A percentile compares a stretch with the other conserved stretches of the same genome.
These are phyloP conservation scores for Ogataea philodendri DNA, from an alignment of 805 yeast species.

Conservation along the genomic window DNA sequence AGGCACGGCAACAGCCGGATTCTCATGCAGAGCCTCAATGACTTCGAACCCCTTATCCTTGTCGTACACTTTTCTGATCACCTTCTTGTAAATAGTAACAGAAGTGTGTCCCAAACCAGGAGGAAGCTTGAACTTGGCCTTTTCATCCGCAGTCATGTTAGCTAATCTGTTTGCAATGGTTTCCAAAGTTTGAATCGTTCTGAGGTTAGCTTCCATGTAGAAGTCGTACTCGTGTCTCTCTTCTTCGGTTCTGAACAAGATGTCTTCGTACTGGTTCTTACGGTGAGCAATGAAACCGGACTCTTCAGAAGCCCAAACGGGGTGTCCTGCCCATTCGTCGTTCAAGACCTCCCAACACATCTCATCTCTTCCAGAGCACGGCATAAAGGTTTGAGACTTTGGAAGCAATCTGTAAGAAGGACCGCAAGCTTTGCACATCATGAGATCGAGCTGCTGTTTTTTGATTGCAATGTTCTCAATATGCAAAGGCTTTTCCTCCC, in stretches of 20 bases:
- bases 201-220: slow-evolving; percentile 89
- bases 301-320: slow-evolving; percentile 99
- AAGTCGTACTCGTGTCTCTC: slow-evolving; percentile 97
- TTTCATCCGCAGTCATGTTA: slow-evolving; percentile 89
- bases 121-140: slow-evolving; percentile 79
- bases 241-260: slow-evolving; percentile 90
- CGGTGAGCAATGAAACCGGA: slow-evolving; percentile 99
- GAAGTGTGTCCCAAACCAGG: slow-evolving; percentile 93
- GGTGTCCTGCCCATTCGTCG: slow-evolving; percentile 99
- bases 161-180: slow-evolving; percentile 92
- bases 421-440: slow-evolving; percentile 90
- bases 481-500: slow-evolving; percentile 75
- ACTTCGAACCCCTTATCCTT: slow-evolving; percentile 95
- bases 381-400: slow-evolving; percentile 91
- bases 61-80: slow-evolving; percentile 87
- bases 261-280: slow-evolving; percentile 96
- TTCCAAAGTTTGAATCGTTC: slow-evolving; percentile 94
- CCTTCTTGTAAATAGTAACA: slow-evolving; percentile 87
- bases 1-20: slow-evolving; percentile 94
- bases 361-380: slow-evolving; percentile 97
- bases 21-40: slow-evolving; percentile 90
- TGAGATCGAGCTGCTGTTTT: slow-evolving; percentile 86
- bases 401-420: slow-evolving; percentile 93
- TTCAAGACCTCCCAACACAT: slow-evolving; percentile 99
- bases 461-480: slow-evolving; percentile 86